These are phyloP conservation scores for Aspergillus alliaceus DNA, from an alignment of 2,329 filamentous ascomycete species.

Conservation along the genomic window DNA sequence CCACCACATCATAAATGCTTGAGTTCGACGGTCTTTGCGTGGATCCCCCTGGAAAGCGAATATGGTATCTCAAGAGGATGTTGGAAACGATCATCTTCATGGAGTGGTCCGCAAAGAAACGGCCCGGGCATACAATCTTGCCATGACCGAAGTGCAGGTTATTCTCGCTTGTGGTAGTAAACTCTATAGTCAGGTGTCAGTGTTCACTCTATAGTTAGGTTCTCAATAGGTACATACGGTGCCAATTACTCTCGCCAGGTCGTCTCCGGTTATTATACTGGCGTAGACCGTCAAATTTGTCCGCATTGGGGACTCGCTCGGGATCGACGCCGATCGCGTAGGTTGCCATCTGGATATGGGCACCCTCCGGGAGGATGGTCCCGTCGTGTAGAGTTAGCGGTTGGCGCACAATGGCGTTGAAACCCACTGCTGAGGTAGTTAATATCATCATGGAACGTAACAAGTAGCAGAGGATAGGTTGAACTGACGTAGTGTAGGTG, in stretches of 20 bases:
- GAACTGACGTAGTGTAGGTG: conserved; percentile 13
- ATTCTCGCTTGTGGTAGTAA: conserved; percentile 16
- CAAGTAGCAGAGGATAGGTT: background rate
- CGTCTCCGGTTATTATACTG: background rate
- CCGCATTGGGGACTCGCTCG: background rate
- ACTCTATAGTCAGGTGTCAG: too few relatives aligned
- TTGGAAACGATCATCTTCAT: conserved; percentile 33
- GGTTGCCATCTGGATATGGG: conserved; percentile 10
- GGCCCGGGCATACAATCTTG: conserved; percentile 32
- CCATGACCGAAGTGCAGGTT: conserved; percentile 33
- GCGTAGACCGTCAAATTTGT: background rate
- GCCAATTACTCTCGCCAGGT: background rate
- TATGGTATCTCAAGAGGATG: too few relatives aligned
- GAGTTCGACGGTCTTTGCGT: too few relatives aligned
- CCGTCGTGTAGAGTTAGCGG: conserved; percentile 23
- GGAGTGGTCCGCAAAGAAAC: conserved; percentile 31
- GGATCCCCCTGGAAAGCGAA: too few relatives aligned
- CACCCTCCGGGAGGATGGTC: conserved; percentile 14
- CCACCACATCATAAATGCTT: too few relatives aligned
- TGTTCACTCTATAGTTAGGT: too few relatives aligned
- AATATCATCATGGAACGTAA: too few relatives aligned
- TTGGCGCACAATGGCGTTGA: conserved; percentile 16
- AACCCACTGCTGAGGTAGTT: too few relatives aligned
- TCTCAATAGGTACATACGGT: too few relatives aligned
- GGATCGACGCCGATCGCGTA: background rate